Percentiles rank a stretch among this genome's conserved stretches.
These are phyloP conservation scores for Leccinum subrobustum DNA, from an alignment of 1,284 basidiomycete genomes.

Conservation along the genomic window DNA sequence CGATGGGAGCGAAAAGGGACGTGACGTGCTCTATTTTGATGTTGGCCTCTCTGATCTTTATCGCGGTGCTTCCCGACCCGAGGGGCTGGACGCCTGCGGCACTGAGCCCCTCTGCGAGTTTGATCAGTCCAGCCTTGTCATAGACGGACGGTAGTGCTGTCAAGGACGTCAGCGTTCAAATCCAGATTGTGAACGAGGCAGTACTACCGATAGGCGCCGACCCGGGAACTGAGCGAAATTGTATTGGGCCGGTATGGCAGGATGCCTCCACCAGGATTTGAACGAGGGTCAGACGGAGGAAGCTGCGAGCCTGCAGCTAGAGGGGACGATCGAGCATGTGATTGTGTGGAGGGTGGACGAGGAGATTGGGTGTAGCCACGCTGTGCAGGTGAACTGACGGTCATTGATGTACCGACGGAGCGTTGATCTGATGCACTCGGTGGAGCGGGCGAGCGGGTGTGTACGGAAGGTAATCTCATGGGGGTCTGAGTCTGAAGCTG, in stretches of 20 bases:
- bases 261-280: constrained; percentile 26
- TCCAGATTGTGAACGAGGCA: constrained; percentile 2
- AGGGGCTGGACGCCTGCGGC: constrained; percentile 84
- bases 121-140: constrained; percentile 91
- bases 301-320: constrained; percentile 31
- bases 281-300: constrained; percentile 30
- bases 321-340: constrained; percentile 32
- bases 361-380: constrained; percentile 37
- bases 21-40: constrained; percentile 82
- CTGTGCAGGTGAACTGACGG: constrained; percentile 30
- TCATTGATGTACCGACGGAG: constrained; percentile 17
- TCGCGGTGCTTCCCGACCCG: constrained; percentile 96
- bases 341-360: constrained; percentile 33
- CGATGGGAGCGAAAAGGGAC: constrained; percentile 1
- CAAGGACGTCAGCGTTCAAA: constrained; percentile 10
- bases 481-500: no score
- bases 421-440: constrained; percentile 22
- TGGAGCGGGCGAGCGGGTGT: no score
- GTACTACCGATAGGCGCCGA: constrained; percentile 27
- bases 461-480: no score
- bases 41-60: constrained; percentile 94
- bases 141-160: constrained; percentile 94
- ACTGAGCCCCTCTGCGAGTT: constrained; percentile 84
- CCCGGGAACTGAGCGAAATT: constrained; percentile 19
- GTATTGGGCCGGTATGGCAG: constrained; percentile 24